Base-by-base conservation (phyloP, 495 filamentous ascomycete genomes). In the Penicillium herquei region DNA sequence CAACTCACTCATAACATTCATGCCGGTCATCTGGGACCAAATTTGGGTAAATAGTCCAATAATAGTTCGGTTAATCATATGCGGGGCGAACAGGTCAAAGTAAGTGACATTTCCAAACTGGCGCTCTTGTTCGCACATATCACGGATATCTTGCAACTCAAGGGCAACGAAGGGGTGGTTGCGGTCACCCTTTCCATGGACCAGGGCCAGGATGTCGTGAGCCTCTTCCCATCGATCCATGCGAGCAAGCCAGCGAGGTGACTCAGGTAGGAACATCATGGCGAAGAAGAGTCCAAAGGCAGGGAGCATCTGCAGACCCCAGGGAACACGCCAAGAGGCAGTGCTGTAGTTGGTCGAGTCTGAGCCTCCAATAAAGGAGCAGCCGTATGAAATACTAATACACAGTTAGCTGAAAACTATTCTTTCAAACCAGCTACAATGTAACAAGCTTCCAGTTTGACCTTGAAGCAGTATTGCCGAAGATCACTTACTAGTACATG, bases 291-390 rank as follows among this genome's bases (percentile, higher is more conserved):
- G 79, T 16, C 87, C 58, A 40, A 86, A 57, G 10, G 85, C 88
- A 0, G 89, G 89, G 50, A 92, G 70, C 73, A 86, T 87, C 68
- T 92, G 89, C 4, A 91, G 65, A 56, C 82, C 89, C 89, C 88
- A 93, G 17, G 88, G 88, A 17, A 90, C 67, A 34, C 89, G 80
- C 75, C 87, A 93, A 21, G 86, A 74, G 3, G 79, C 78, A n/a
- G 77, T 65, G 49, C 74, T 71, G 1, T 71, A 55, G 61, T 66
- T 65, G 17, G 54, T 55, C 43, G 57, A 58, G 49, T 35, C 13
- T 7, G 33, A 8, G 0, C 54, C 53, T 11, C 71, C 51, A 51
- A 91, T 76, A 64, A 78, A 88, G 21, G 80, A 80, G 62, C 76
- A 83, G 13, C 87, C 89, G 43, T 87, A 91, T 54, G 80, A 87